These are phyloP conservation scores for Carpinus fangiana DNA, from an alignment of 306 rosid genomes.

Conservation along the genomic window DNA sequence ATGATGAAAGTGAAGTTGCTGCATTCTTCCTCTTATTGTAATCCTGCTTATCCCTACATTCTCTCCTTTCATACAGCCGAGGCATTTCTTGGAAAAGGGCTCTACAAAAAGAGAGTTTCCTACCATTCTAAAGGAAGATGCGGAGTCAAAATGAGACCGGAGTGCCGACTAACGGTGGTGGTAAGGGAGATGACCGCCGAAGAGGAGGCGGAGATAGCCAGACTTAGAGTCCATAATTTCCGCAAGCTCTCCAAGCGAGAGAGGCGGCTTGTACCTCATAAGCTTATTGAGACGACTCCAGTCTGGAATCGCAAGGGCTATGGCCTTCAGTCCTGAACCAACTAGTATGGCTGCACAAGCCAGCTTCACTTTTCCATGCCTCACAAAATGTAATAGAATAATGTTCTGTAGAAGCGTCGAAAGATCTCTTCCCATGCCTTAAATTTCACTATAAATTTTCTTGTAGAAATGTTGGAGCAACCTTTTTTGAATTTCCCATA, in stretches of 20 bases:
- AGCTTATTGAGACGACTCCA: conserved; percentile 80
- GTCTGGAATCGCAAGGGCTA: conserved; percentile 77
- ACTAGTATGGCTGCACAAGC: background rate
- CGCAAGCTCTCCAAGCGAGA: conserved; percentile 70
- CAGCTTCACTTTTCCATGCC: background rate
- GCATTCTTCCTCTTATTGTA: conserved; percentile 5
- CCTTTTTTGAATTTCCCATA: background rate
- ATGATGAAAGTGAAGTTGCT: conserved; percentile 25
- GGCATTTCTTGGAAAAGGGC: conserved; percentile 88
- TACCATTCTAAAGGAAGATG: conserved; percentile 49
- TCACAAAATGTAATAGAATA: background rate
- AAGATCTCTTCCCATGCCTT: background rate
- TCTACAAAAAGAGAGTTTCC: conserved; percentile 46
- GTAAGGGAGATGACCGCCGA: conserved; percentile 83
- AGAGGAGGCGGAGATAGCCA: conserved; percentile 88
- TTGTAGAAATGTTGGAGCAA: background rate
- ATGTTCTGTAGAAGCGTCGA: background rate
- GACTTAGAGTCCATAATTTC: conserved; percentile 71
- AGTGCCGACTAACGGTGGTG: conserved; percentile 79
- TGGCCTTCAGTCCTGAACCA: conserved; percentile 22
- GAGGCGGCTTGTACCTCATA: conserved; percentile 80
- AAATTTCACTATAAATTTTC: background rate
- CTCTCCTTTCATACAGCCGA: conserved; percentile 55
- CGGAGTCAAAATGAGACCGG: conserved; percentile 59
- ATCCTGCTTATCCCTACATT: conserved; percentile 23